phyloP scores from a whole-genome alignment of 208 protist genomes.

The Acanthamoeba royreba region DNA sequence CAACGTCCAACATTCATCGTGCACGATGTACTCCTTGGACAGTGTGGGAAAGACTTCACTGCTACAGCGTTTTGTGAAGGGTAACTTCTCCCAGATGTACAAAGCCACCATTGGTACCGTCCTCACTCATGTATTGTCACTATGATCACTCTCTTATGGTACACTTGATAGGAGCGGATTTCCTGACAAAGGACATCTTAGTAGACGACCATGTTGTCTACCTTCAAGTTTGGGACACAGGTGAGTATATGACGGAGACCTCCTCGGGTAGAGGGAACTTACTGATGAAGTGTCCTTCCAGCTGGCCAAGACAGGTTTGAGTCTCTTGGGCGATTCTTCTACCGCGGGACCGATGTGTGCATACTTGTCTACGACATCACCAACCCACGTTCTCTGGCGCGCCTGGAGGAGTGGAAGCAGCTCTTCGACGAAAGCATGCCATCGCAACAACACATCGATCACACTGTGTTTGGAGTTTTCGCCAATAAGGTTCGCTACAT shows the following conservation, averaged over 20 bases:
- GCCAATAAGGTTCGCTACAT: slow-evolving; percentile 61
- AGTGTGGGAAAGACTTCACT: slow-evolving; percentile 33
- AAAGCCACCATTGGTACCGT: neutral
- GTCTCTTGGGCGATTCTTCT: neutral
- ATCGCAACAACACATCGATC: neutral
- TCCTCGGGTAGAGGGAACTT: neutral
- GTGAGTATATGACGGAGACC: neutral
- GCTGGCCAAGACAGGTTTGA: neutral
- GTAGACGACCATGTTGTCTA: neutral
- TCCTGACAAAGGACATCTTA: neutral
- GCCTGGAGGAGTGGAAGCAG: neutral
- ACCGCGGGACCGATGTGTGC: neutral
- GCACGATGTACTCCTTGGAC: neutral
- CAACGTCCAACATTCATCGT: neutral
- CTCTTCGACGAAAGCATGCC: neutral
- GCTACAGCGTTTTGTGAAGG: neutral
- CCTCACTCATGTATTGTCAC: neutral
- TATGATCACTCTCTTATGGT: neutral
- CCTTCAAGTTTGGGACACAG: neutral
- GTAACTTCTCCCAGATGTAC: neutral
- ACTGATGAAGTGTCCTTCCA: neutral
- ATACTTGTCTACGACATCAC: neutral
- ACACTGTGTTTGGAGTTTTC: slow-evolving; percentile 69
- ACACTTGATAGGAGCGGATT: neutral
- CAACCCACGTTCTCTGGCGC: neutral